Conservation (phyloP, 257 asterid genomes). For the Catharanthus roseus region DNA sequence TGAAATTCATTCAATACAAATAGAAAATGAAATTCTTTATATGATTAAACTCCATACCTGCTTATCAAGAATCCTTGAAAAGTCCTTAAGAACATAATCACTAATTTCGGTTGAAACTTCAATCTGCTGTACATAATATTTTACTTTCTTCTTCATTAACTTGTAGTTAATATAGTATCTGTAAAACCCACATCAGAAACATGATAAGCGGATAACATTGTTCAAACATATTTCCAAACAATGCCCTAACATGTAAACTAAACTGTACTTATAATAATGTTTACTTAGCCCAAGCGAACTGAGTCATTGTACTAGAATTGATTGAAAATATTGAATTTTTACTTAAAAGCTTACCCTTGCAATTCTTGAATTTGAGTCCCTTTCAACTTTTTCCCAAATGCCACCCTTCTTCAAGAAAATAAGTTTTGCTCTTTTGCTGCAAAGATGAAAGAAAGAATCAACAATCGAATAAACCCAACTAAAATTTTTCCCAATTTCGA, state of each 20-base stretch:
- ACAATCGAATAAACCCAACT: too few relatives aligned
- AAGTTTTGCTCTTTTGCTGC: background rate
- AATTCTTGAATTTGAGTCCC: conserved; percentile 79
- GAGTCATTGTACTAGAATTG: too few relatives aligned
- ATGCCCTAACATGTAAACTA: too few relatives aligned
- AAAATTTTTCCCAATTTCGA: too few relatives aligned
- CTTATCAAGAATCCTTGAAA: conserved; percentile 78
- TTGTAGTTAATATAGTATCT: conserved; percentile 98
- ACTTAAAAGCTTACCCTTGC: conserved; percentile 60
- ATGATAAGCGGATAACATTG: background rate
- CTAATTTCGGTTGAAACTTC: conserved; percentile 59
- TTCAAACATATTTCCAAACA: too few relatives aligned
- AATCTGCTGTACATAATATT: conserved; percentile 67
- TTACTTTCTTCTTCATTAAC: conserved; percentile 85
- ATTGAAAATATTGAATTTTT: too few relatives aligned
- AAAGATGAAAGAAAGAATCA: conserved; percentile 4
- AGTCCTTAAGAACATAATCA: conserved; percentile 80
- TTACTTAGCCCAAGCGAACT: too few relatives aligned
- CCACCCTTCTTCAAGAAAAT: conserved; percentile 50
- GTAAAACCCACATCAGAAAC: conserved; percentile 7
- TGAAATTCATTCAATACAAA: too few relatives aligned
- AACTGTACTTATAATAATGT: too few relatives aligned
- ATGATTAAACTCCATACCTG: too few relatives aligned
- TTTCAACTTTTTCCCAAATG: conserved; percentile 87
- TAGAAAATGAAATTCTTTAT: too few relatives aligned